These are phyloP conservation scores for Nitzschia sp. DNA, from an alignment of 108 stramenopile genomes.

Conservation along the genomic window DNA sequence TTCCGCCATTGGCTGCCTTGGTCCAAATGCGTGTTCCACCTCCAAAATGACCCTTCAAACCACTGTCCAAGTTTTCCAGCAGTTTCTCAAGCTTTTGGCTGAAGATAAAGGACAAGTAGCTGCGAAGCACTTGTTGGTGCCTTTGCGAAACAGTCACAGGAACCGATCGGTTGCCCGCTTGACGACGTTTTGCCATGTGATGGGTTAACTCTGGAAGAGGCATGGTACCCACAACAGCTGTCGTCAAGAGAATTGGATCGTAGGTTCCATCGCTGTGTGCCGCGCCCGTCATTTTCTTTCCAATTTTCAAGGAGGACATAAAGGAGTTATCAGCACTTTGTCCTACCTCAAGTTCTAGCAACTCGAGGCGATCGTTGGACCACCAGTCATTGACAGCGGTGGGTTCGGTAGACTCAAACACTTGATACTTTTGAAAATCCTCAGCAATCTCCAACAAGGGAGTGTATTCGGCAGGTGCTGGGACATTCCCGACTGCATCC, in stretches of 20 bases:
- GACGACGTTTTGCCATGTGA: slow-evolving; percentile 39
- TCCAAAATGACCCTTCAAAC: slow-evolving; percentile 79
- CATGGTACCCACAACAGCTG: slow-evolving; percentile 74
- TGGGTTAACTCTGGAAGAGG: slow-evolving; percentile 44
- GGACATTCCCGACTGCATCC: slow-evolving; percentile 72
- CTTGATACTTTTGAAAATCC: slow-evolving; percentile 30
- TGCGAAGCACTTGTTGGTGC: slow-evolving; percentile 56
- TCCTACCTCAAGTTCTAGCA: slow-evolving; percentile 61
- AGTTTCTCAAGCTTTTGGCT: slow-evolving; percentile 74
- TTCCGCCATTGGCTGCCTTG: slow-evolving; percentile 67
- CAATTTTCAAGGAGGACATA: slow-evolving; percentile 53
- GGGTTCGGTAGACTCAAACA: slow-evolving; percentile 70
- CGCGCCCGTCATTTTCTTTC: slow-evolving; percentile 65
- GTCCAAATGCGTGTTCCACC: slow-evolving; percentile 70
- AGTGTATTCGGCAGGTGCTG: slow-evolving; percentile 52
- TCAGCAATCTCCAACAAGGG: slow-evolving; percentile 36
- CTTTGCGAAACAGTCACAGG: slow-evolving; percentile 41
- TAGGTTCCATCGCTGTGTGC: slow-evolving; percentile 66
- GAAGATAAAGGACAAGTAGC: slow-evolving; percentile 67
- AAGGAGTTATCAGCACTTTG: slow-evolving; percentile 50
- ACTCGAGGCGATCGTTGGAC: slow-evolving; percentile 69
- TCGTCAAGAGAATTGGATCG: slow-evolving; percentile 64
- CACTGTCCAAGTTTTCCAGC: slow-evolving; percentile 66
- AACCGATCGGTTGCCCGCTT: slow-evolving; percentile 13
- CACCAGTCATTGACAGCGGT: slow-evolving; percentile 72